These are phyloP conservation scores for Cercospora brassicicola DNA, from an alignment of 2,329 filamentous ascomycete genomes.

Conservation along the genomic window DNA sequence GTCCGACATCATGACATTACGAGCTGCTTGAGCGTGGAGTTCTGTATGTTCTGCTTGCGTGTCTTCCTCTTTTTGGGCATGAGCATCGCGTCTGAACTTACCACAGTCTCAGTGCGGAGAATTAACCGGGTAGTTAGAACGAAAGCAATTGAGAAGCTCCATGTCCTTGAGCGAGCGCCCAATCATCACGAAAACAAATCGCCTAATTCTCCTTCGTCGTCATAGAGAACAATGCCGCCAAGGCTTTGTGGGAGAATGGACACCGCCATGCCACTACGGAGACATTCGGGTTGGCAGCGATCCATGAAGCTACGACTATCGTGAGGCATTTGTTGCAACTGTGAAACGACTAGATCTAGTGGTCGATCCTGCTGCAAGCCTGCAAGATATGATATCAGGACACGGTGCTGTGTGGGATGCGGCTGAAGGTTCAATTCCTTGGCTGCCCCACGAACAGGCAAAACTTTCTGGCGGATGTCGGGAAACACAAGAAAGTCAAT, in stretches of 20 bases:
- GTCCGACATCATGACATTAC: not conserved
- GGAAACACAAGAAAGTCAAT: not conserved
- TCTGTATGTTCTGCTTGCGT: not conserved
- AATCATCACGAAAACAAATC: not conserved
- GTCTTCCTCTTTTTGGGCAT: not conserved
- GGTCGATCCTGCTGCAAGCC: not conserved
- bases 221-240: not conserved
- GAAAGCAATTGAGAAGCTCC: not conserved
- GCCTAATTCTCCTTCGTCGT: not conserved
- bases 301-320: not conserved
- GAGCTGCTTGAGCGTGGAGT: not conserved
- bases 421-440: not conserved
- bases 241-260: not conserved
- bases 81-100: not conserved
- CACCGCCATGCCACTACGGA: constrained; percentile 1
- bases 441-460: not conserved
- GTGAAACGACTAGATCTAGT: not conserved
- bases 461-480: not conserved
- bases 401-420: not conserved
- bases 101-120: not conserved
- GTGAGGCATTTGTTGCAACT: not conserved
- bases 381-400: not conserved
- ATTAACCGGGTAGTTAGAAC: too few species aligned
- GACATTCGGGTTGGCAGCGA: not conserved
- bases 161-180: not conserved